Conservation (phyloP, 208 protist species). For the Vickermania spadyakhi region DNA sequence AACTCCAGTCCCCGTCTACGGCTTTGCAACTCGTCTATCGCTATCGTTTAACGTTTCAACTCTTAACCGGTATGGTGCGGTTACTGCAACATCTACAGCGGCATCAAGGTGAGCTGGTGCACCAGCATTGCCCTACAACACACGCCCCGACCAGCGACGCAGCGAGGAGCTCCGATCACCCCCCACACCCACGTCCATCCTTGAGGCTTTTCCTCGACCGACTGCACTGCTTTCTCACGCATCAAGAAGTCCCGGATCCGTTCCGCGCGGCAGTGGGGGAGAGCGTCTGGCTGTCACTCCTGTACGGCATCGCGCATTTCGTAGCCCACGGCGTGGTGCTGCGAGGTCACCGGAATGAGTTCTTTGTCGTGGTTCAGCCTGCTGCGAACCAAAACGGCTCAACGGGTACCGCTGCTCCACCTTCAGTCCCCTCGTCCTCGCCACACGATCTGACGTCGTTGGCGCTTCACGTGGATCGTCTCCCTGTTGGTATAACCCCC, state of each 20-base stretch:
- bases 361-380: constrained; percentile 41
- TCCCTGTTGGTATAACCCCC: constrained; percentile 47
- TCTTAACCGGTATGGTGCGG: constrained; percentile 29
- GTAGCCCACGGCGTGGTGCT: constrained; percentile 80
- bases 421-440: not conserved
- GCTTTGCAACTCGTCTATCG: constrained; percentile 22
- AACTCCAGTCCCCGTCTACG: constrained; percentile 21
- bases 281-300: constrained; percentile 53
- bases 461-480: constrained; percentile 42
- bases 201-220: constrained; percentile 15
- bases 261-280: constrained; percentile 62
- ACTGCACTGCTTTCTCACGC: constrained; percentile 32
- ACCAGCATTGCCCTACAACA: not conserved
- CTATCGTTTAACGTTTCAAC: constrained; percentile 38
- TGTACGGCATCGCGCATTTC: constrained; percentile 81
- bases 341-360: constrained; percentile 49
- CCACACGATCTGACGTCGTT: constrained; percentile 33
- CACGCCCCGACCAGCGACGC: not conserved
- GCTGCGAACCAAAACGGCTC: not conserved
- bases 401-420: not conserved
- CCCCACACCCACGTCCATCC: constrained; percentile 1
- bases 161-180: not conserved
- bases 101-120: not conserved
- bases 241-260: constrained; percentile 38
- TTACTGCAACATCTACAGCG: not conserved